Evolutionary conservation across 768 basidiomycete species (phyloP).

Genomic region (Pleurotus tuber-regium): DNA sequence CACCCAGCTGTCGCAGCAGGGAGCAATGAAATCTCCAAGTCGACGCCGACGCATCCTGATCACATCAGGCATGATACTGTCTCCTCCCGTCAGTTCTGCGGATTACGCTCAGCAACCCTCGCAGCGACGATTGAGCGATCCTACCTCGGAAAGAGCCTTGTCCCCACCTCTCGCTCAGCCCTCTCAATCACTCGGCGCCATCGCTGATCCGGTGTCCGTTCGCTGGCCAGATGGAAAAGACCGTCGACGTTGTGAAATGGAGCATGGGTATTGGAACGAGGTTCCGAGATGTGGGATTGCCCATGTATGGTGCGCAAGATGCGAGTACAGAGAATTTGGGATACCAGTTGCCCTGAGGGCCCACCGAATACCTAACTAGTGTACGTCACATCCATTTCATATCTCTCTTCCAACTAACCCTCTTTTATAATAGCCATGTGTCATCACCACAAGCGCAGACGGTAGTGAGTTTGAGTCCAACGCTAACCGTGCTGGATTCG

Average conservation of each 20-base stretch:
- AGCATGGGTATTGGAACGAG: constrained; percentile 13
- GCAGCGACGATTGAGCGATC: no score
- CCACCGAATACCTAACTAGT: constrained; percentile 22
- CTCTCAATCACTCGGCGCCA: constrained; percentile 25
- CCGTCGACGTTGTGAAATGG: not conserved
- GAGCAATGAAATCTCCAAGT: constrained; percentile 7
- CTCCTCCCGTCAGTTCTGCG: constrained; percentile 24
- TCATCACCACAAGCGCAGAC: constrained; percentile 12
- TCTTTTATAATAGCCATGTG: not conserved
- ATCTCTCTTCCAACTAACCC: constrained; percentile 1
- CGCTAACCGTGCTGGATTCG: constrained; percentile 20
- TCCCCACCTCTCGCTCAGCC: constrained; percentile 16
- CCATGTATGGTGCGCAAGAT: not conserved
- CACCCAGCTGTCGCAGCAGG: not conserved
- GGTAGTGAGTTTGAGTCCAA: constrained; percentile 16
- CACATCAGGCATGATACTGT: constrained; percentile 26
- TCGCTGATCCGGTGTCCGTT: constrained; percentile 11
- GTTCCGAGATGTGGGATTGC: constrained; percentile 10
- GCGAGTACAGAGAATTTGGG: constrained; percentile 22
- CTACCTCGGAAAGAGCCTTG: constrained; percentile 15
- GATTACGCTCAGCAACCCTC: not conserved
- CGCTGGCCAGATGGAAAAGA: constrained; percentile 5
- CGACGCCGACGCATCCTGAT: constrained; percentile 14
- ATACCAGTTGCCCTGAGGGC: constrained; percentile 21
- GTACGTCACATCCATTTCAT: constrained; percentile 16